These are phyloP conservation scores for Wallacemonas collosoma DNA, from an alignment of 208 protist genomes.

Conservation along the genomic window DNA sequence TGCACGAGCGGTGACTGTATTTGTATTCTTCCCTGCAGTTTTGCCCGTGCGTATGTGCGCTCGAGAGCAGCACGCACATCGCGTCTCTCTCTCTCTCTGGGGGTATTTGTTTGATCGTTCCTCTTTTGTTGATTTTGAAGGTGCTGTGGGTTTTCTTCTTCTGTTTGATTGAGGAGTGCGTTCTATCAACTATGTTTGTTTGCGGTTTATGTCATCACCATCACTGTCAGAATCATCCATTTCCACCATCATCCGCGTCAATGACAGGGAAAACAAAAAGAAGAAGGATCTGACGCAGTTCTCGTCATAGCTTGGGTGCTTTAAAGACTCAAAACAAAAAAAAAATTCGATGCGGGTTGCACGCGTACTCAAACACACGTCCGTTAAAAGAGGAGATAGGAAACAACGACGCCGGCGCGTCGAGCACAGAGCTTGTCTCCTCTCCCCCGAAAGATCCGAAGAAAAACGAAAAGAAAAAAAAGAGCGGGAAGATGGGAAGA, in stretches of 20 bases:
- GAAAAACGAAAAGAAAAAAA: slow-evolving; percentile 15
- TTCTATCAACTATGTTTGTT: not conserved
- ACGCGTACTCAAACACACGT: no score
- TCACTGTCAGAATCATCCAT: not conserved
- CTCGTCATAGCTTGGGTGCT: no score
- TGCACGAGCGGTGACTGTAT: no score
- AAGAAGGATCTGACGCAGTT: no score
- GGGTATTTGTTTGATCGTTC: no score
- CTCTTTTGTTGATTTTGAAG: not conserved
- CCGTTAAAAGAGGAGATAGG: no score
- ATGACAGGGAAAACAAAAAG: no score
- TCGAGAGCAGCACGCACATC: no score
- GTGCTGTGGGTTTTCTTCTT: slow-evolving; percentile 10
- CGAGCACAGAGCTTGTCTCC: not conserved
- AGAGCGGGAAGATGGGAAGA: slow-evolving; percentile 6
- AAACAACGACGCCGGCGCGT: not conserved
- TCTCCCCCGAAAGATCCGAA: not conserved
- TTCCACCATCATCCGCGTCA: no score
- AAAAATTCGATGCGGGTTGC: not conserved
- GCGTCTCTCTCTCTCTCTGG: no score
- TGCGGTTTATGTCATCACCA: not conserved
- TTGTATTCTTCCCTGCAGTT: no score
- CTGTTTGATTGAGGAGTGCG: not conserved
- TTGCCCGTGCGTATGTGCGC: no score
- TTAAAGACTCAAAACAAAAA: not conserved